phyloP scores from a whole-genome alignment of 2,329 filamentous ascomycete genomes.

The Beauveria sp. region DNA sequence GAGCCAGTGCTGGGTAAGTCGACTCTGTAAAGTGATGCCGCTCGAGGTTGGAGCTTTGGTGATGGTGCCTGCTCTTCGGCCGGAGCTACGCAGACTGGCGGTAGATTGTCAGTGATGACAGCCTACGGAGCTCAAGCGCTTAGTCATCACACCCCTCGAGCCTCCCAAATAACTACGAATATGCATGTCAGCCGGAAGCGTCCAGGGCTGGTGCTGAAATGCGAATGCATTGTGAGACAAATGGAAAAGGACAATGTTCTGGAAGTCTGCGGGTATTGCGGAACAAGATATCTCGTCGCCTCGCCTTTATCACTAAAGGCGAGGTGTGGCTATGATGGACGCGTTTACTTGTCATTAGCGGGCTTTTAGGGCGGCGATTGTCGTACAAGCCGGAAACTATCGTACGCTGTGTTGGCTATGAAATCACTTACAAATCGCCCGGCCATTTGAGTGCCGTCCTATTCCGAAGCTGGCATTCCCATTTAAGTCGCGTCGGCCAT shows the following conservation, averaged over 20 bases:
- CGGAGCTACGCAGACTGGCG: background rate
- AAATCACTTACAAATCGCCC: conserved; percentile 8
- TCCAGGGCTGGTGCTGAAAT: background rate
- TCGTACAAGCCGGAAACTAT: background rate
- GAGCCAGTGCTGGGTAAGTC: background rate
- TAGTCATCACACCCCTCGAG: conserved; percentile 2
- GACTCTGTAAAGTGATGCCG: background rate
- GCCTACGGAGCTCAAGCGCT: background rate
- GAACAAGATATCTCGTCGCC: background rate
- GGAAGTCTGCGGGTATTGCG: background rate
- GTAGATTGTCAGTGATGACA: background rate
- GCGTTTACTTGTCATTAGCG: background rate
- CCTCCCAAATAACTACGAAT: background rate
- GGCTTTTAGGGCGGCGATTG: background rate
- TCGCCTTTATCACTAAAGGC: background rate
- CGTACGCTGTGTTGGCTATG: background rate
- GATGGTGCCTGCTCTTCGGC: background rate
- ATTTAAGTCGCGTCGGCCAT: background rate
- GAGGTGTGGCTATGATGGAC: background rate
- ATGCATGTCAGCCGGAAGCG: background rate
- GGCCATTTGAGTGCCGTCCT: background rate
- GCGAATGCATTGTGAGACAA: background rate
- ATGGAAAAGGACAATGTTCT: background rate
- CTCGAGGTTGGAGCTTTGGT: background rate
- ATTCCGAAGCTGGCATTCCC: background rate